Base-by-base conservation (phyloP, 352 stramenopile species). In the Pythium aphanidermatum region DNA sequence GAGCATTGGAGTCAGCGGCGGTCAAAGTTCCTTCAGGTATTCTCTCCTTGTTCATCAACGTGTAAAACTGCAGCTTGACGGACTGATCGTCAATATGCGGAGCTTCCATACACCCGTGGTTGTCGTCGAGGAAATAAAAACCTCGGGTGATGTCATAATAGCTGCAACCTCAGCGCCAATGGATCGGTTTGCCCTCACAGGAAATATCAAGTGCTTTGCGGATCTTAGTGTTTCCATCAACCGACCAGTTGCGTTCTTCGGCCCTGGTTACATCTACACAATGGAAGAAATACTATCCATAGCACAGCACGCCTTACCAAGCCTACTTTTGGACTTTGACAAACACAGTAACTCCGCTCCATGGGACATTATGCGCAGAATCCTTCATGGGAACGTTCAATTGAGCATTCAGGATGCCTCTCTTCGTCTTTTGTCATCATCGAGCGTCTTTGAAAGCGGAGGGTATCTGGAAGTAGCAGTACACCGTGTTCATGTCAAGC, bases 391-490 rank as follows among this genome's bases (percentile, higher is more conserved):
- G 5, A 83, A 62, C 29, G 25, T 76, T 13, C 13, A n/a, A 9
- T 14, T 81, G 4, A 36, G 28, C 6, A 37, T 86, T 14, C 51
- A 70, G 24, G 53, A 81, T 47, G 52, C 72, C 14, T 53, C 62
- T 0, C 26, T 87, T 5, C 70, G 69, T 5, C 48, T 92, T 1
- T 40, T 88, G 3, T 55, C 54, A 30, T 61, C 63, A 5, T 38
- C 55, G 10, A 76, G 58, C 26, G 73, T 70, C 5, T 89, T 86
- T 35, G 63, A 73, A 14, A 50, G 49, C 6, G 61, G 63, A 16
- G 79, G 87, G 31, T 83, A 70, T 39, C 38, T 92, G 0, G 66
- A 79, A 32, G 29, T 88, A 4, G 42, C 43, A 5, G 25, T 87
- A 4, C 64, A 80, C 11, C 44, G 28, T 12, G 19, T 76, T 23